Conservation (phyloP, 2,329 filamentous ascomycete genomes). For the Cladosporium oxysporum region DNA sequence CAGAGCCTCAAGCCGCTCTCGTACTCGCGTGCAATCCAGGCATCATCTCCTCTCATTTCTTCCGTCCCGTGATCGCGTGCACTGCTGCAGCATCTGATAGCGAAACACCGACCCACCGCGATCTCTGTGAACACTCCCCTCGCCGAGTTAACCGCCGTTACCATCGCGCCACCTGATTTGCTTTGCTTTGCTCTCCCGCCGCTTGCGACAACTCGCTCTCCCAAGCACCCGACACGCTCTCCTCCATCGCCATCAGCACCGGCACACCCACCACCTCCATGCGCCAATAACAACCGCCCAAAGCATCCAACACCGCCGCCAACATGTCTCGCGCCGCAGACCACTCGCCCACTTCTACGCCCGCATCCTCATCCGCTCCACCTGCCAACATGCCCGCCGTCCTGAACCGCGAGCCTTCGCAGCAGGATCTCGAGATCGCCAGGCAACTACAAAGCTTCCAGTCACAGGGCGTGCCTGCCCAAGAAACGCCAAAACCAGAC, state of each 20-base stretch:
- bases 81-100: not conserved
- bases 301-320: not conserved
- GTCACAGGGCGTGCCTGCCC: conserved; percentile 38
- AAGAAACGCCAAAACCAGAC: conserved; percentile 23
- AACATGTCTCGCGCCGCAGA: conserved; percentile 14
- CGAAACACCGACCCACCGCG: not conserved
- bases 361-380: conserved; percentile 5
- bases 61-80: not conserved
- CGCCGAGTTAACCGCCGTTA: conserved; percentile 3
- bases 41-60: not conserved
- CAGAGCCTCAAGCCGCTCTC: not conserved
- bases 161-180: not conserved
- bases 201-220: conserved; percentile 1
- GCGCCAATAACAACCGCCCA: conserved; percentile 10
- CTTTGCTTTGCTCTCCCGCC: not conserved
- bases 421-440: conserved; percentile 53
- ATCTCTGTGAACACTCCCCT: conserved; percentile 5
- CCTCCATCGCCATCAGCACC: not conserved
- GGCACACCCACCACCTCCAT: not conserved
- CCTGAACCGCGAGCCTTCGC: conserved; percentile 47
- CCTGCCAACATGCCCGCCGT: conserved; percentile 30
- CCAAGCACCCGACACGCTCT: not conserved
- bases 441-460: conserved; percentile 50
- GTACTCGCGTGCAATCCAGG: not conserved
- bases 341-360: not conserved